Conservation (phyloP, 2,329 filamentous ascomycete species). For the Orbilia oligospora region DNA sequence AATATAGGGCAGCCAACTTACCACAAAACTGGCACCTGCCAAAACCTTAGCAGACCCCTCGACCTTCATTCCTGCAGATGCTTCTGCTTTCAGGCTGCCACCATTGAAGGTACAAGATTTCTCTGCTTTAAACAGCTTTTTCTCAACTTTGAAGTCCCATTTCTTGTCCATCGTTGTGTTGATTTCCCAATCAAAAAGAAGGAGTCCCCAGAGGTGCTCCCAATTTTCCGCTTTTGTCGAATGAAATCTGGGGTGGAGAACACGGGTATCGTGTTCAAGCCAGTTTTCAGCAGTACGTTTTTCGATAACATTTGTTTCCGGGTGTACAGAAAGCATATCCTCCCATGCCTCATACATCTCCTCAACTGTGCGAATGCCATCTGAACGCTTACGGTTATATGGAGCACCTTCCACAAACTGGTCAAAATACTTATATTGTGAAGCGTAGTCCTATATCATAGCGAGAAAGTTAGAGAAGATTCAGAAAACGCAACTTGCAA, state of each 20-base stretch:
- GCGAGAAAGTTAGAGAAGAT: conserved; percentile 13
- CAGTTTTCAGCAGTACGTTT: conserved; percentile 48
- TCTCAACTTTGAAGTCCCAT: conserved; percentile 48
- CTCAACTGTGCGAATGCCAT: conserved; percentile 32
- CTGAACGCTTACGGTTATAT: conserved; percentile 31
- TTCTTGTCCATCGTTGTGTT: conserved; percentile 32
- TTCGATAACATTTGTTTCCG: conserved; percentile 44
- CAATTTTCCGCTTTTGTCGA: conserved; percentile 21
- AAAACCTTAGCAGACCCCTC: conserved; percentile 37
- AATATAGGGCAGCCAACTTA: conserved; percentile 21
- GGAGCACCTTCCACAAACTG: conserved; percentile 31
- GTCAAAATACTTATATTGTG: conserved; percentile 41
- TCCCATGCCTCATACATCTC: conserved; percentile 45
- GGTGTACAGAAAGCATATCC: conserved; percentile 39
- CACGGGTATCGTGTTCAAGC: conserved; percentile 46
- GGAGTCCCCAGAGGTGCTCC: conserved; percentile 34
- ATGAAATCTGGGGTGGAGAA: conserved; percentile 43
- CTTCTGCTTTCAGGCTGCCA: conserved; percentile 45
- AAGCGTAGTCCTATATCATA: conserved; percentile 44
- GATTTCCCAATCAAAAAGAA: conserved; percentile 12
- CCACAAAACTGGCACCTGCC: conserved; percentile 47
- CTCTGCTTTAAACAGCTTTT: conserved; percentile 41
- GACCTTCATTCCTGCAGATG: conserved; percentile 34
- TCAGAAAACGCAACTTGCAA: conserved; percentile 19
- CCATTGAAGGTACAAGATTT: conserved; percentile 54